Base-by-base conservation (phyloP, 495 filamentous ascomycete genomes). In the Hypoxylon crocopeplum region DNA sequence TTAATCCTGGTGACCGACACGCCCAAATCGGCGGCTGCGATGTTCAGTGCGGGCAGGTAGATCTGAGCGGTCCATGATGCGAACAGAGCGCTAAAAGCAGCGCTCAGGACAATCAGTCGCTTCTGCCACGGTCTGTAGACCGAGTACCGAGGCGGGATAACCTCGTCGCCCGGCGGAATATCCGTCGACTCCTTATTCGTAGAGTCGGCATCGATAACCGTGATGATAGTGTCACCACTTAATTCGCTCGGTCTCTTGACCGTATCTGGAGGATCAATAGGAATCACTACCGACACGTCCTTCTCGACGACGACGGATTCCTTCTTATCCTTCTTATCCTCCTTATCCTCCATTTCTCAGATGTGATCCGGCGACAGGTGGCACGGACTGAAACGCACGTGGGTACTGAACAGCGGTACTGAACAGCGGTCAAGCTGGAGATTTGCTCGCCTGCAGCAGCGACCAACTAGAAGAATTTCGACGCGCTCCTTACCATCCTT, bases 41-140 rank as follows among this genome's bases (percentile, higher is more conserved):
- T 74, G 25, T 77, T 81, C 41, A 92, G 72, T 0, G 87, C 84
- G 2, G 88, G 88, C 44, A 88, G 85, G 69, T 93, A 93, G 58
- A 92, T 90, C 25, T 75, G 69, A 0, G 86, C 84, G 3, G 84
- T 85, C 30, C 90, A 70, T 0, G 88, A 87, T 0, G 88, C 89
- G 75, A 89, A 88, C 61, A 89, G 84, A 11, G 84, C 81, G 19
- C 75, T 80, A 47, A 80, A 69, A 4, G 85, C 80, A 15, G 84
- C 84, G 48, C 83, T 77, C 48, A 84, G 73, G 27, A 90, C 80
- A 42, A 89, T 84, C 48, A 84, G 75, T 44, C 75, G 67, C 72
- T 88, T 89, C 56, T 84, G 73, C 59, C 73, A 69, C 47, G 69
- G 71, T 30, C 74, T 75, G 67, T 88, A 88, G 48, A 79, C 69